A percentile compares a stretch with the other conserved stretches of the same genome.
These are phyloP conservation scores for Blastobotrys indianensis DNA, from an alignment of 1,139 yeast genomes.

Conservation along the genomic window DNA sequence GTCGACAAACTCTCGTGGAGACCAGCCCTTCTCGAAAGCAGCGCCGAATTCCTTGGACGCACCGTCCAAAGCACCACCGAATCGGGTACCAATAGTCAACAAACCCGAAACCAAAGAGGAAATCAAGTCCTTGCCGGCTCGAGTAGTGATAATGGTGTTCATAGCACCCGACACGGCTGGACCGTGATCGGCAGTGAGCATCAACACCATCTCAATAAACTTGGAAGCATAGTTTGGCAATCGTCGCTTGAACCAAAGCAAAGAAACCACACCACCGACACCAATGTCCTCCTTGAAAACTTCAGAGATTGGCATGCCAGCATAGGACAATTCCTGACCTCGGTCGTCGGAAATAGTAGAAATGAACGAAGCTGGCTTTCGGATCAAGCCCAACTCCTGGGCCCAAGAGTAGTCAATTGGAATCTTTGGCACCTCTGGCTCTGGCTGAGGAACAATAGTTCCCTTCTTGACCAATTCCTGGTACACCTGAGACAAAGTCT, in stretches of 20 bases:
- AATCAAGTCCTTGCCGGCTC: constrained; percentile 44
- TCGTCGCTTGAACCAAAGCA: constrained; percentile 43
- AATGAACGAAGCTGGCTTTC: constrained; percentile 45
- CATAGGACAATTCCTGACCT: constrained; percentile 43
- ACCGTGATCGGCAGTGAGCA: constrained; percentile 46
- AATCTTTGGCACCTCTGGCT: constrained; percentile 44
- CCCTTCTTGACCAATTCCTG: constrained; percentile 36
- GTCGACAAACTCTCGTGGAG: constrained; percentile 44
- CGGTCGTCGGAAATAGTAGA: constrained; percentile 45
- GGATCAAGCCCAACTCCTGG: constrained; percentile 42
- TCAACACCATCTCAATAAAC: constrained; percentile 44
- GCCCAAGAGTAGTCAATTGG: constrained; percentile 47
- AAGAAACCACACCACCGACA: constrained; percentile 45
- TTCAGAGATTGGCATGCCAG: constrained; percentile 44
- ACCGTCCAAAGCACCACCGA: constrained; percentile 45
- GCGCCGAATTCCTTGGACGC: constrained; percentile 43
- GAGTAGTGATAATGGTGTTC: constrained; percentile 45
- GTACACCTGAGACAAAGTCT: constrained; percentile 36
- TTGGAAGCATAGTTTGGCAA: constrained; percentile 41
- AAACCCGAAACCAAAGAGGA: constrained; percentile 43
- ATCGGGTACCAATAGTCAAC: constrained; percentile 42
- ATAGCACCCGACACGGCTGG: constrained; percentile 46
- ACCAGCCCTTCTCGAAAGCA: constrained; percentile 41
- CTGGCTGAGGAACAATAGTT: constrained; percentile 35
- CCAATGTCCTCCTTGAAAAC: constrained; percentile 45